Percentiles rank a stretch among this genome's conserved stretches.
Conservation (phyloP, 768 basidiomycete genomes). For the Serendipita sp. region DNA sequence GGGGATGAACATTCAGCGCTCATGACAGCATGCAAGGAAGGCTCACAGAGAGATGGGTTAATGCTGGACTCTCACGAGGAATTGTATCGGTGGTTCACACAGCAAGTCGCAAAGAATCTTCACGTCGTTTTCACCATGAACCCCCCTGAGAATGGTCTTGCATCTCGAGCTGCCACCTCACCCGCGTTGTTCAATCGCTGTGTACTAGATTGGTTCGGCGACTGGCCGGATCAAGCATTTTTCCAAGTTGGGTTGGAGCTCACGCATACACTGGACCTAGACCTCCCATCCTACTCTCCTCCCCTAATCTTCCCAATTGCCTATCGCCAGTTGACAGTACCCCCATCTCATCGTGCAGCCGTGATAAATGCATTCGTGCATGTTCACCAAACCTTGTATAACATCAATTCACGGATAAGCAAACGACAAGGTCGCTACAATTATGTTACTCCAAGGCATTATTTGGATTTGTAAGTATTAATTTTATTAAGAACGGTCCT, state of each 20-base stretch:
- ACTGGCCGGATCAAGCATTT: conserved; percentile 97
- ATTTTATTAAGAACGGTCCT: background rate
- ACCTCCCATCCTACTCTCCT: conserved; percentile 62
- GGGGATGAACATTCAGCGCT: conserved; percentile 97
- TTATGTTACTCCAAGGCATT: conserved; percentile 93
- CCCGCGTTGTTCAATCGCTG: conserved; percentile 98
- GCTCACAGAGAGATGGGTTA: conserved; percentile 93
- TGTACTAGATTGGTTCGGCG: conserved; percentile 98
- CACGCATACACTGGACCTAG: conserved; percentile 84
- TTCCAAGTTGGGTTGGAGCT: conserved; percentile 98
- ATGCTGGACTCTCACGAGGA: conserved; percentile 99
- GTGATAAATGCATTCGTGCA: conserved; percentile 87
- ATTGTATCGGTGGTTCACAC: conserved; percentile 95
- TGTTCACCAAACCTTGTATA: conserved; percentile 78
- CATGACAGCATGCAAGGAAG: conserved; percentile 99
- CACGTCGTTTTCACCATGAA: conserved; percentile 99
- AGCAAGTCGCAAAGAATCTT: conserved; percentile 92
- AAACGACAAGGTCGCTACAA: conserved; percentile 91
- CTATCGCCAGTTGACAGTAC: conserved; percentile 66
- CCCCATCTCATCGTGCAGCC: conserved; percentile 80
- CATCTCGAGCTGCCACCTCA: conserved; percentile 89
- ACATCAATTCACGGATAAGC: conserved; percentile 75
- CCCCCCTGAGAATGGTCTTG: conserved; percentile 88
- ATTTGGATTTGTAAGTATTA: conserved; percentile 82
- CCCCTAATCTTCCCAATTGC: conserved; percentile 77